phyloP scores from a whole-genome alignment of 371 early-diverging fungal genomes.

The Parasitella parasitica region DNA sequence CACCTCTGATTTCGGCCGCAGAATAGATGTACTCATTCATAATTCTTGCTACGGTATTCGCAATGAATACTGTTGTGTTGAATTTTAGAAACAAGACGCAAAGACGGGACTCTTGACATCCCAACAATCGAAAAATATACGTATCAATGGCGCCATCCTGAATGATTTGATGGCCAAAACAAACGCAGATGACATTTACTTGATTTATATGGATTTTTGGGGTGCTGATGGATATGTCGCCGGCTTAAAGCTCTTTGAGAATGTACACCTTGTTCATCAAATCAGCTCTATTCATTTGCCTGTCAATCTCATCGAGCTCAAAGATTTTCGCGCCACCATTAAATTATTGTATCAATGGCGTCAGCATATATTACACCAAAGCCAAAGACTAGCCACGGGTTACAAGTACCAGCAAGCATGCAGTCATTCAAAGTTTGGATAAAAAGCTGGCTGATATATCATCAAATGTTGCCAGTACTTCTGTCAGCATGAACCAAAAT shows the following conservation, averaged over 20 bases:
- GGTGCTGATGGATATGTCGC: slow-evolving; percentile 7
- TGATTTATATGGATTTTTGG: slow-evolving; percentile 23
- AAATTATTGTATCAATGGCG: slow-evolving; percentile 19
- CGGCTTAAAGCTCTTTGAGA: too few species aligned
- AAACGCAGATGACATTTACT: slow-evolving; percentile 17
- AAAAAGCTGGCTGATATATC: too few species aligned
- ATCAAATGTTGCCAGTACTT: too few species aligned
- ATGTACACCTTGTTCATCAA: too few species aligned
- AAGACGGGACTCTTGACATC: slow-evolving; percentile 7
- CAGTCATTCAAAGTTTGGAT: too few species aligned
- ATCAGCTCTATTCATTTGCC: too few species aligned
- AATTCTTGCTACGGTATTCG: slow-evolving; percentile 14
- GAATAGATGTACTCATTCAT: slow-evolving; percentile 12
- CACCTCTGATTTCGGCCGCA: slow-evolving; percentile 16
- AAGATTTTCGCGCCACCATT: slow-evolving; percentile 13
- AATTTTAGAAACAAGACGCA: slow-evolving; percentile 14
- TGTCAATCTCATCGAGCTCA: neutral
- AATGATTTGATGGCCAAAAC: slow-evolving; percentile 14
- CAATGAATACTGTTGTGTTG: slow-evolving; percentile 15
- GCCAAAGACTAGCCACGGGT: slow-evolving; percentile 13
- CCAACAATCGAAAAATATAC: slow-evolving; percentile 20
- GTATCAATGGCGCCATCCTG: slow-evolving; percentile 17
- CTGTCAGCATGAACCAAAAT: too few species aligned
- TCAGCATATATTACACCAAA: slow-evolving; percentile 13
- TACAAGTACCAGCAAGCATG: too few species aligned